Evolutionary conservation across 345 rosid genomes (phyloP).

Genomic region (Gossypioides kirkii): DNA sequence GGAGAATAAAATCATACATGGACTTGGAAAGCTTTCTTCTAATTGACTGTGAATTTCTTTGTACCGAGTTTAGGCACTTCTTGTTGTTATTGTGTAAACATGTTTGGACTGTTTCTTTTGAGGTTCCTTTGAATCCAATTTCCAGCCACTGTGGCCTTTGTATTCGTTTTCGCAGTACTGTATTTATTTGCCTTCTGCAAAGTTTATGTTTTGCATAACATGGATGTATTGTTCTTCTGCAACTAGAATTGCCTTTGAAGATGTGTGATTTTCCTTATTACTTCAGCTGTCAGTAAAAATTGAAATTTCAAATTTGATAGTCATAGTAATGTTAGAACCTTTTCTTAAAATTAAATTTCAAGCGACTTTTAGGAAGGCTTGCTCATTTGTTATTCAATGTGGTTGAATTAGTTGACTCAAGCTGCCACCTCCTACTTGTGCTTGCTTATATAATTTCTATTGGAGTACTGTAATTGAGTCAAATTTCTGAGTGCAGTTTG

Average conservation of each 20-base stretch:
- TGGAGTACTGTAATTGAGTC: neutral
- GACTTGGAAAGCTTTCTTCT: neutral
- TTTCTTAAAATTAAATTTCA: neutral
- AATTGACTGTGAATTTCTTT: neutral
- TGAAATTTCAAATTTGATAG: neutral
- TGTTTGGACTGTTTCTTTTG: neutral
- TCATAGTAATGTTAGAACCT: neutral
- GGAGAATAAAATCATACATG: neutral
- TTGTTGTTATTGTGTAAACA: neutral
- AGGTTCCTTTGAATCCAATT: neutral
- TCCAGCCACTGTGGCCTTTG: neutral
- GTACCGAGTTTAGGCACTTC: neutral
- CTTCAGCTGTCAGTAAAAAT: neutral
- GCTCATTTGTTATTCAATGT: neutral
- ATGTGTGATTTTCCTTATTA: neutral
- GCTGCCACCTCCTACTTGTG: neutral
- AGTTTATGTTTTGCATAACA: neutral
- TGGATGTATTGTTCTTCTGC: neutral
- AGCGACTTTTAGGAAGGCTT: neutral
- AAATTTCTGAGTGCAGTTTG: neutral
- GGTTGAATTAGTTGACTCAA: neutral
- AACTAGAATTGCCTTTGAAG: no score
- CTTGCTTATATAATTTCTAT: neutral
- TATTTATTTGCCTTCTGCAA: neutral
- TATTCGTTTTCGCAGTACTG: neutral